These are phyloP conservation scores for Cairneyella variabilis DNA, from an alignment of 495 filamentous ascomycete genomes.

Conservation along the genomic window DNA sequence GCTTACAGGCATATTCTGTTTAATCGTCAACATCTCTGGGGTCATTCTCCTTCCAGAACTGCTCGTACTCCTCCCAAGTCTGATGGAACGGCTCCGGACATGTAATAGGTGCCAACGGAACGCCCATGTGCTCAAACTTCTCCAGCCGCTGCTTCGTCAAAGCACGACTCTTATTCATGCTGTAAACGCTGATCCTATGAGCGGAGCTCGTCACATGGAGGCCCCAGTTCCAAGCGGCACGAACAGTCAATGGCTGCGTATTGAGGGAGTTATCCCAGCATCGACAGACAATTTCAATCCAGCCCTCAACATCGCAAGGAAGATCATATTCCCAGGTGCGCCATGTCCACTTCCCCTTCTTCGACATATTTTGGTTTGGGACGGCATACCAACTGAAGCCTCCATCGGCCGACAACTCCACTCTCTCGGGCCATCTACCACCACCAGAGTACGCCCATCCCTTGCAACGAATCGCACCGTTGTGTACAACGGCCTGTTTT, in stretches of 20 bases:
- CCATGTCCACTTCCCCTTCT: conserved; percentile 54
- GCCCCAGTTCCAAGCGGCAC: conserved; percentile 54
- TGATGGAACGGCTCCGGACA: conserved; percentile 43
- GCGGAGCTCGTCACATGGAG: conserved; percentile 64
- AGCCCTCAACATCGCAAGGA: conserved; percentile 3
- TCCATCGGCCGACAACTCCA: conserved; percentile 55
- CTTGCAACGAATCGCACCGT: conserved; percentile 45
- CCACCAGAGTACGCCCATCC: conserved; percentile 62
- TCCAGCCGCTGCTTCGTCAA: conserved; percentile 46
- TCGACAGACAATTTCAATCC: conserved; percentile 4
- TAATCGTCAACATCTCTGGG: conserved; percentile 47
- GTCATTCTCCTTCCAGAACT: conserved; percentile 40
- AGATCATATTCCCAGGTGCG: conserved; percentile 41
- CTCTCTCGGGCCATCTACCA: conserved; percentile 53
- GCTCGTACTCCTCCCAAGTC: conserved; percentile 43
- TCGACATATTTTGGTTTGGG: conserved; percentile 43
- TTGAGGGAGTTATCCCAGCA: conserved; percentile 55
- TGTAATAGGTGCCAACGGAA: conserved; percentile 48
- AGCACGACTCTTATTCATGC: conserved; percentile 50
- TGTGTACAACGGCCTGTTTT: conserved; percentile 50
- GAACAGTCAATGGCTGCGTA: conserved; percentile 45
- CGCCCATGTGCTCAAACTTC: conserved; percentile 42
- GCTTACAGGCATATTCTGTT: too few relatives aligned
- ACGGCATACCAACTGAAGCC: conserved; percentile 56
- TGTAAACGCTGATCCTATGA: conserved; percentile 61